Base-by-base conservation (phyloP, 1,139 yeast genomes). In the Arxiozyma slooffiae region DNA sequence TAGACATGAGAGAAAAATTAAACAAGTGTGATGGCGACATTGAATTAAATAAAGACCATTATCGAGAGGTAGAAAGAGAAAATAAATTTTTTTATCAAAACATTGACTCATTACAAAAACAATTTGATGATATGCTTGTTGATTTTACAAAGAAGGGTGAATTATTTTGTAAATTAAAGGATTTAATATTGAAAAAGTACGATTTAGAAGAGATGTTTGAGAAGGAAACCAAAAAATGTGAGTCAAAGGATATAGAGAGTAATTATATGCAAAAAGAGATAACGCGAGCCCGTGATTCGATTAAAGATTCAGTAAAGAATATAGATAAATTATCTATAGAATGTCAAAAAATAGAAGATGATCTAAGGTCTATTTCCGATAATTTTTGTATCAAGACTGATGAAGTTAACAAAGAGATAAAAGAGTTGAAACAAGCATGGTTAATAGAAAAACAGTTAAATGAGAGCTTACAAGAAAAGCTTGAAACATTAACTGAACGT, bases 191-290 rank as follows among this genome's bases (percentile, higher is more conserved):
- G 53, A 69, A 64, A 64, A 74, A 63, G 61, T 74, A 77, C 55
- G 72, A 58, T 54, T 66, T 68, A 64, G 73, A 70, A 55, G 71
- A 59, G 45, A 75, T 66, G 60, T 69, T 67, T 45, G 73, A 64
- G 57, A 71, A 56, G 52, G 71, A 67, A 53, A 72, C 60, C 49
- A 71, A 64, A 59, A 68, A 62, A 62, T 69, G 54, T 50, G 72
- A 60, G 51, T 74, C 64, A 61, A 72, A 67, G 58, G 65, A 51
- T 63, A 74, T 67, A 37, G 96, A 88, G 59, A 78, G 75, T 52
- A 77, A 72, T 49, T 88, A 85, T 63, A 83, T 85, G 79, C 67
- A 72, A 9, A 72, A 72, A 40, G 95, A 89, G 64, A 78, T 81
- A 50, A 74, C 73, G 47, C 78, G 81, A 53, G 87, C 94, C 0